Evolutionary conservation across 495 filamentous ascomycete genomes (phyloP), one percentile per base, ranked within the genome.

Genomic region (Parmelia sp.): DNA sequence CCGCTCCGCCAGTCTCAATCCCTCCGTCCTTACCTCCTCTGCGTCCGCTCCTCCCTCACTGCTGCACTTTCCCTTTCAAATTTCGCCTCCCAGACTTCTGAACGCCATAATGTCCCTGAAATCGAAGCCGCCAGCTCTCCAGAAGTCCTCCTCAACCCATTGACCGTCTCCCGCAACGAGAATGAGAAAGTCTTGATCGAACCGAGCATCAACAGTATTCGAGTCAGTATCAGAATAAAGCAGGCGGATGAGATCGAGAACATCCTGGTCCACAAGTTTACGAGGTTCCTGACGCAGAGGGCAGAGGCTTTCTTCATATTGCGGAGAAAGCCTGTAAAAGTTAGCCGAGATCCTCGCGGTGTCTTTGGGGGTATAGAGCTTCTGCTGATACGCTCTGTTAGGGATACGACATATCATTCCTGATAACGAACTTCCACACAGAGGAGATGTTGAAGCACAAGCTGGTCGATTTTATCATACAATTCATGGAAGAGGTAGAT

Each of bases 401-500:
- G 92, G 95, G 92, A 65, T 97, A 97, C 71, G 94, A 99, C 68
- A 99, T 99, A 72, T 96, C 92, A 4, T 97, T 99, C 81, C 77
- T 99, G 70, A 93, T 99, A 69, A 97, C 95, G 19, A 97, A 99
- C 75, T 91, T 90, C 80, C 94, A 99, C 70, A 97, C 93, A 23
- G 95, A 97, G 74, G 88, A 92, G 70, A 94, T 99, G 91, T 75
- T 97, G 71, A 97, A 96, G 79, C 91, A 98, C 72, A 97, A 98
- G 78, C 79, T 98, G 66, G 95, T 98, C 14, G 94, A 98, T 72
- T 98, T 98, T 71, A 94, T 97, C 65, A 96, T 99, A 65, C 87
- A 96, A 68, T 97, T 97, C 73, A 97, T 97, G 92, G 93, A 97
- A 77, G 95, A 99, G 71, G 94, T 97, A 36, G 94, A 97, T 72